These are phyloP conservation scores for Claviceps capensis DNA, from an alignment of 2,329 filamentous ascomycete genomes.

Conservation along the genomic window DNA sequence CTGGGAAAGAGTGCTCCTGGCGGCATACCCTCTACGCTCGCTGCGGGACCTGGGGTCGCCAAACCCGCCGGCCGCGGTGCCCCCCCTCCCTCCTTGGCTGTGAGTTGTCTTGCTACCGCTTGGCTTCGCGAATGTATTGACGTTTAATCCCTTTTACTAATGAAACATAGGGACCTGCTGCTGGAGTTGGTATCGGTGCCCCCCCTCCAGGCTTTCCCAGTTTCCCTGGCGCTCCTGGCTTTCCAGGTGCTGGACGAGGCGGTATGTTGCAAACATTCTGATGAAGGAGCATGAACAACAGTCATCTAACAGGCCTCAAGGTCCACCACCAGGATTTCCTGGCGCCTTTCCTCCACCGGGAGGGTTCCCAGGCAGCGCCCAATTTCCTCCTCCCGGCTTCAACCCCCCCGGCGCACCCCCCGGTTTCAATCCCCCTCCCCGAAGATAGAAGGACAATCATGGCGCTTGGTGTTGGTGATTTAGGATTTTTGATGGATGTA, in stretches of 20 bases:
- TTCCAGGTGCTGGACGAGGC: conserved; percentile 35
- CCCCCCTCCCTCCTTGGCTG: conserved; percentile 62
- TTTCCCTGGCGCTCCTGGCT: conserved; percentile 35
- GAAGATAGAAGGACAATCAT: conserved; percentile 30
- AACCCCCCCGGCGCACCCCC: conserved; percentile 28
- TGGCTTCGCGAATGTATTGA: neutral
- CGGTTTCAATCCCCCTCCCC: conserved; percentile 63
- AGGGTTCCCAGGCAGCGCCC: conserved; percentile 22
- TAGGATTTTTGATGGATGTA: conserved; percentile 9
- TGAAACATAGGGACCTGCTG: conserved; percentile 53
- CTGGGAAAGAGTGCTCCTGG: conserved; percentile 64
- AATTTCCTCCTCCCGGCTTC: conserved; percentile 7
- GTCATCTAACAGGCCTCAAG: conserved; percentile 23
- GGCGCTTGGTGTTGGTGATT: conserved; percentile 10
- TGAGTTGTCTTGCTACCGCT: conserved; percentile 19
- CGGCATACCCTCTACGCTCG: conserved; percentile 55
- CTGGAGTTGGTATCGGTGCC: conserved; percentile 63
- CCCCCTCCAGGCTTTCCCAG: conserved; percentile 49
- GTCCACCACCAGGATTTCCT: conserved; percentile 36
- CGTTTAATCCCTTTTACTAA: neutral
- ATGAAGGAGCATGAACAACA: neutral
- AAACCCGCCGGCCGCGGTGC: conserved; percentile 79
- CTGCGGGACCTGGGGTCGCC: conserved; percentile 77
- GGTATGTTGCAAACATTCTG: conserved; percentile 28
- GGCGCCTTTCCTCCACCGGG: conserved; percentile 33